Conservation (phyloP, 345 rosid species). For the Abelmoschus esculentus region DNA sequence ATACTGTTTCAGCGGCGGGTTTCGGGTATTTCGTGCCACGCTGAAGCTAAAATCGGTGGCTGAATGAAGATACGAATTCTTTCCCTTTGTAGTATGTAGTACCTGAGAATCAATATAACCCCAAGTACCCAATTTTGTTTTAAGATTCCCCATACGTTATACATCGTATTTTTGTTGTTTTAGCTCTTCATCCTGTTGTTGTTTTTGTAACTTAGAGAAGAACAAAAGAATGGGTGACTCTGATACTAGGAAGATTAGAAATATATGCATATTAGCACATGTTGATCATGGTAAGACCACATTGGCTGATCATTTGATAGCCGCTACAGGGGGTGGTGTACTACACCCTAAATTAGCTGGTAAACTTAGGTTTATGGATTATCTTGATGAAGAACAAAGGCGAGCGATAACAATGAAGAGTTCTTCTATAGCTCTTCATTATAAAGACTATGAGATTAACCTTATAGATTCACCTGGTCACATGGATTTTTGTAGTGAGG, state of each 20-base stretch:
- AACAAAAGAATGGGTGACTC: constrained; percentile 32
- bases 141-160: no score
- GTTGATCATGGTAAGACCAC: constrained; percentile 98
- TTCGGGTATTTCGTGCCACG: no score
- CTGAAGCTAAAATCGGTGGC: no score
- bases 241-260: constrained; percentile 46
- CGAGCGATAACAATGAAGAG: constrained; percentile 97
- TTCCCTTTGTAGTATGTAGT: no score
- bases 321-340: constrained; percentile 67
- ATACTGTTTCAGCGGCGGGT: no score
- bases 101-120: no score
- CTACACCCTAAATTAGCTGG: constrained; percentile 85
- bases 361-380: constrained; percentile 80
- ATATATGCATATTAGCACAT: constrained; percentile 83
- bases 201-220: constrained; percentile 1
- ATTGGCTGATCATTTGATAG: constrained; percentile 85
- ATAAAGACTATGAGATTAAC: constrained; percentile 50
- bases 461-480: constrained; percentile 95
- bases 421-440: constrained; percentile 66
- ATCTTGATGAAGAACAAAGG: constrained; percentile 88
- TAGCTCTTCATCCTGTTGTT: neutral
- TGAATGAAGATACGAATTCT: no score
- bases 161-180: no score
- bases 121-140: no score
- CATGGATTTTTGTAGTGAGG: constrained; percentile 97